A percentile compares a stretch with the other conserved stretches of the same genome.
These are phyloP conservation scores for Phytophthora agathidicida DNA, from an alignment of 352 stramenopile species.

Conservation along the genomic window DNA sequence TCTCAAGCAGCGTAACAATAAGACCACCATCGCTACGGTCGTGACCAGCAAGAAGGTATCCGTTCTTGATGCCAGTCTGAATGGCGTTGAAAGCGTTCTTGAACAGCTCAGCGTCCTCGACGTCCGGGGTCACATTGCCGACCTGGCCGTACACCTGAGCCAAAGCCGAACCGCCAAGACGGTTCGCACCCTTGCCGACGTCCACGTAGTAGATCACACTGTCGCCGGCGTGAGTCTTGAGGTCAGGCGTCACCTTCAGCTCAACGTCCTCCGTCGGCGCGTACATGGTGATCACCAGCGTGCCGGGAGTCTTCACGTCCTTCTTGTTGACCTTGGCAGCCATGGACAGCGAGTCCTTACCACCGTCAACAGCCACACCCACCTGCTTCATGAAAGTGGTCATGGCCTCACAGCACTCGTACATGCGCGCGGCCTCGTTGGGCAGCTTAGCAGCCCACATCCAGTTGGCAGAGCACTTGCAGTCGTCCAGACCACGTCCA, in stretches of 20 bases:
- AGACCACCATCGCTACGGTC: constrained; percentile 99
- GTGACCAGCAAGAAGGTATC: constrained; percentile 95
- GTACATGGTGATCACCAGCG: constrained; percentile 98
- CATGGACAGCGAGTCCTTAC: constrained; percentile 99
- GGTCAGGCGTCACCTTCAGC: constrained; percentile 97
- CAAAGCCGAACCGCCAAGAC: constrained; percentile 96
- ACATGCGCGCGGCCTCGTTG: constrained; percentile 99
- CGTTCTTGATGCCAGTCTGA: constrained; percentile 92
- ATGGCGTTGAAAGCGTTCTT: constrained; percentile 95
- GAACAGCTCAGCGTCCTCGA: constrained; percentile 94
- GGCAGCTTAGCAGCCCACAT: constrained; percentile 99
- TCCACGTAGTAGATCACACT: constrained; percentile 96
- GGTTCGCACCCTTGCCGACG: constrained; percentile 89
- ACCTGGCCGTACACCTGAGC: constrained; percentile 94
- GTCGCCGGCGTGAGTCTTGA: constrained; percentile 90
- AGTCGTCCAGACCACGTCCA: constrained; percentile 94
- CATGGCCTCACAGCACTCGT: constrained; percentile 97
- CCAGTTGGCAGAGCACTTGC: constrained; percentile 99
- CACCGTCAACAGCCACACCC: constrained; percentile 97
- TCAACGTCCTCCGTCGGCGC: constrained; percentile 96
- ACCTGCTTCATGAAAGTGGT: constrained; percentile 95
- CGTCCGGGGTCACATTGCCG: constrained; percentile 87
- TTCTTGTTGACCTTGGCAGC: constrained; percentile 94
- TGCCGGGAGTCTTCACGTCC: constrained; percentile 98
- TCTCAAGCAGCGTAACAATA: constrained; percentile 96